These are phyloP conservation scores for Monosporascus sp. DNA, from an alignment of 2,329 filamentous ascomycete species.

Conservation along the genomic window DNA sequence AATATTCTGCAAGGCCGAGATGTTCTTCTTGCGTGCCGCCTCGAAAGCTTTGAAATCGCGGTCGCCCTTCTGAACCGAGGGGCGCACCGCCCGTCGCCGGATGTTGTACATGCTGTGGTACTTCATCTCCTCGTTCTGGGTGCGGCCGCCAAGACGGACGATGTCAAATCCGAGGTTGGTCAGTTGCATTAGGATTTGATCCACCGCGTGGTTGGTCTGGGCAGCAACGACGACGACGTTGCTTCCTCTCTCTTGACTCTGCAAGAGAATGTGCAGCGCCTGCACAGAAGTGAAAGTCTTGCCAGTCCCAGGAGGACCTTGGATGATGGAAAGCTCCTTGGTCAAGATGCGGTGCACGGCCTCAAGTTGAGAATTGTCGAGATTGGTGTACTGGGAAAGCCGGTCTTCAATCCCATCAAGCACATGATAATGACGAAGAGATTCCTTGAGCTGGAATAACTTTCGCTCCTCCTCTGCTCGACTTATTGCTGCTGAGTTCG, in stretches of 20 bases:
- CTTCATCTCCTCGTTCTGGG: conserved; percentile 60
- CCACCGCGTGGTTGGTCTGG: conserved; percentile 86
- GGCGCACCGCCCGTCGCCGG: conserved; percentile 26
- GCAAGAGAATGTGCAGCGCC: conserved; percentile 60
- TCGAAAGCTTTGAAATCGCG: conserved; percentile 22
- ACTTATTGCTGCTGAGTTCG: conserved; percentile 9
- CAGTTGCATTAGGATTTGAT: conserved; percentile 69
- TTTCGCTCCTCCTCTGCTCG: conserved; percentile 4
- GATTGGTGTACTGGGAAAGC: conserved; percentile 26
- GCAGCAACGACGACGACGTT: conserved; percentile 74
- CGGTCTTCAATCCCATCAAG: conserved; percentile 18
- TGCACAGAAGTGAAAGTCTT: conserved; percentile 80
- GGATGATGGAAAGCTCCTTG: conserved; percentile 67
- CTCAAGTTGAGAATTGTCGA: conserved; percentile 67
- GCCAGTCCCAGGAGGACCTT: conserved; percentile 70
- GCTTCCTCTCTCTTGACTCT: conserved; percentile 49
- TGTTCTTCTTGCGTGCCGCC: conserved; percentile 20
- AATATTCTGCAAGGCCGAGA: conserved; percentile 34
- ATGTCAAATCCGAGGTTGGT: conserved; percentile 50
- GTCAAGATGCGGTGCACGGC: conserved; percentile 68
- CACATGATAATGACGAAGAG: conserved; percentile 15
- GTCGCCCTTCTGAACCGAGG: conserved; percentile 8
- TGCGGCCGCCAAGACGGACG: conserved; percentile 59
- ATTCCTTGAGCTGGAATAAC: conserved; percentile 13
- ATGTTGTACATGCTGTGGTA: conserved; percentile 62